Conservation (phyloP, 2,329 filamentous ascomycete genomes). For the Ascochyta lentis region DNA sequence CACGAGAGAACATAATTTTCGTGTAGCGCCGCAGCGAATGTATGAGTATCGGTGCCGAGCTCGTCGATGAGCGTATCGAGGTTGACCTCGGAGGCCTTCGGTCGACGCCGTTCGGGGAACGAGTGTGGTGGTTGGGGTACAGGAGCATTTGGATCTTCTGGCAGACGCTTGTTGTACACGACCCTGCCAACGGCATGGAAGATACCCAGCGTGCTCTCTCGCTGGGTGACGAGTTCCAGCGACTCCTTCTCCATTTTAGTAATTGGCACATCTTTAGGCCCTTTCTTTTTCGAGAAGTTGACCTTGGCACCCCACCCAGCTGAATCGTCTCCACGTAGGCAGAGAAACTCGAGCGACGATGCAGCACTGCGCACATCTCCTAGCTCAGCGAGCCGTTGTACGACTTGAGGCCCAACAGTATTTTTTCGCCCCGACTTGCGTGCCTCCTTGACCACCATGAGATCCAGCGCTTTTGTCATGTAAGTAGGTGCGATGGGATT, state of each 20-base stretch:
- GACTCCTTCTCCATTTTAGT: slow-evolving; percentile 82
- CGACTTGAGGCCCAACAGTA: slow-evolving; percentile 78
- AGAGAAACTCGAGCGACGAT: slow-evolving; percentile 90
- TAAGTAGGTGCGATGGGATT: slow-evolving; percentile 89
- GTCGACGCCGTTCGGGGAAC: slow-evolving; percentile 53
- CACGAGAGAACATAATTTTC: slow-evolving; percentile 94
- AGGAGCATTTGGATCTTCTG: slow-evolving; percentile 43
- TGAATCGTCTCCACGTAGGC: slow-evolving; percentile 77
- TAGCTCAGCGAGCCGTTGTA: slow-evolving; percentile 81
- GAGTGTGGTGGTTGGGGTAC: slow-evolving; percentile 55
- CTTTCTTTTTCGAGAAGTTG: slow-evolving; percentile 64
- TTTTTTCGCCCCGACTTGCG: slow-evolving; percentile 75
- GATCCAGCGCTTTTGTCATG: slow-evolving; percentile 81
- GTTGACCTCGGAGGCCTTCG: slow-evolving; percentile 54
- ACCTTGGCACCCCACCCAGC: slow-evolving; percentile 84
- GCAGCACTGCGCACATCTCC: slow-evolving; percentile 94
- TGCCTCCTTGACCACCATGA: slow-evolving; percentile 85
- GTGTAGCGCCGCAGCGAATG: slow-evolving; percentile 87
- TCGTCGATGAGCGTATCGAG: slow-evolving; percentile 83
- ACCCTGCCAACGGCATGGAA: slow-evolving; percentile 97
- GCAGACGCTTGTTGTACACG: slow-evolving; percentile 89
- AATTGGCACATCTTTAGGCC: slow-evolving; percentile 64
- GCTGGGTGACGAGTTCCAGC: slow-evolving; percentile 79
- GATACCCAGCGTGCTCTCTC: slow-evolving; percentile 88
- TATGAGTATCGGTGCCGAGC: slow-evolving; percentile 88